These are phyloP conservation scores for Eleusine indica DNA, from an alignment of 176 grass and related monocot species.

Conservation along the genomic window DNA sequence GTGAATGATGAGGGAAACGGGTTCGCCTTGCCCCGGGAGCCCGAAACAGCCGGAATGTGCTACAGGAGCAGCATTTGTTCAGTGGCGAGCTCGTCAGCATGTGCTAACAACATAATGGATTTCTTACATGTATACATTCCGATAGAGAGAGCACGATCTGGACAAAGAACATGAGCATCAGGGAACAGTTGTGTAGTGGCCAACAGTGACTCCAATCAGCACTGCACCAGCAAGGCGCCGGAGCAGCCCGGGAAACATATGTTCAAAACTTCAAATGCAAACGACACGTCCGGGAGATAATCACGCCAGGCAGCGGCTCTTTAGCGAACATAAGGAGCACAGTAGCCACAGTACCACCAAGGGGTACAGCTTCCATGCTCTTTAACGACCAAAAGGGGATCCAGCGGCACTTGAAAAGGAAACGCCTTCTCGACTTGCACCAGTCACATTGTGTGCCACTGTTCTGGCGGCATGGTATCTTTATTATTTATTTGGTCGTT, in stretches of 20 bases:
- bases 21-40: not conserved
- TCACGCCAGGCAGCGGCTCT: not conserved
- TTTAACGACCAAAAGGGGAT: slow-evolving; percentile 15
- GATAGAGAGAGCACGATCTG: slow-evolving; percentile 1
- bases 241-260: not conserved
- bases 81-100: not conserved
- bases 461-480: not conserved
- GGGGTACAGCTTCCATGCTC: not conserved
- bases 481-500: too few relatives aligned
- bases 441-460: not conserved
- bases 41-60: slow-evolving; percentile 19
- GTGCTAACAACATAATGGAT: not conserved
- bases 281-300: not conserved
- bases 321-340: slow-evolving; percentile 1
- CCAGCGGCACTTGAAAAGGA: not conserved
- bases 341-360: not conserved
- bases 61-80: slow-evolving; percentile 28
- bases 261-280: not conserved
- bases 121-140: not conserved
- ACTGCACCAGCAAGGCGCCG: not conserved
- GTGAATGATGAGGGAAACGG: not conserved
- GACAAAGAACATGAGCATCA: slow-evolving; percentile 17
- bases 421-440: not conserved
- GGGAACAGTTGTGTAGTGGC: not conserved
- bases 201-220: not conserved